phyloP scores from a whole-genome alignment of 257 asterid species.

The Ligustrum vulgare region DNA sequence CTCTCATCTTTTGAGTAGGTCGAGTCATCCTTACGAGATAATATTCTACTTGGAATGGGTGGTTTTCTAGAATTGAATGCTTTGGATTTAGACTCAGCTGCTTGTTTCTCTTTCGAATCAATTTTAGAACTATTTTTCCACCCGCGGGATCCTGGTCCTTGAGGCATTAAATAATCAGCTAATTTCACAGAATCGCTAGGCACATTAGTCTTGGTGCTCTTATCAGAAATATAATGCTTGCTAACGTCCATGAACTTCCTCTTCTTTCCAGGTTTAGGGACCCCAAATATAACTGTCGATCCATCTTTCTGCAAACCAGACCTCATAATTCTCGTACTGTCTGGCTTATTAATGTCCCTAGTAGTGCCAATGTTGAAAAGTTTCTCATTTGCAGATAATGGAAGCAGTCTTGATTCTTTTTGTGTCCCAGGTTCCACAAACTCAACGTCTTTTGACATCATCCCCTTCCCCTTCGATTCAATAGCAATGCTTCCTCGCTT shows the following conservation, averaged over 20 bases:
- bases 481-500: slow-evolving; percentile 51
- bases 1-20: slow-evolving; percentile 46
- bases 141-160: slow-evolving; percentile 58
- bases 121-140: slow-evolving; percentile 50
- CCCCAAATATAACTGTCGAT: slow-evolving; percentile 77
- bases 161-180: slow-evolving; percentile 55
- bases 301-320: slow-evolving; percentile 78
- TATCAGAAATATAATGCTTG: slow-evolving; percentile 79
- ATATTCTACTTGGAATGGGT: slow-evolving; percentile 58
- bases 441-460: slow-evolving; percentile 38
- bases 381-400: slow-evolving; percentile 62
- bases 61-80: slow-evolving; percentile 62
- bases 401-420: slow-evolving; percentile 48
- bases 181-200: slow-evolving; percentile 58
- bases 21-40: slow-evolving; percentile 52
- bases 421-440: slow-evolving; percentile 35
- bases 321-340: slow-evolving; percentile 55
- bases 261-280: slow-evolving; percentile 92
- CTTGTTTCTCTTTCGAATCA: slow-evolving; percentile 66
- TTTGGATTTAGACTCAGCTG: slow-evolving; percentile 46
- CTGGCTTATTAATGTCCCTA: slow-evolving; percentile 55
- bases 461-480: slow-evolving; percentile 55
- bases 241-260: slow-evolving; percentile 95
- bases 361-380: slow-evolving; percentile 58
- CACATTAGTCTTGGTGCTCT: slow-evolving; percentile 39